These are phyloP conservation scores for Carex myosuroides DNA, from an alignment of 176 grass and related monocot species.

Conservation along the genomic window DNA sequence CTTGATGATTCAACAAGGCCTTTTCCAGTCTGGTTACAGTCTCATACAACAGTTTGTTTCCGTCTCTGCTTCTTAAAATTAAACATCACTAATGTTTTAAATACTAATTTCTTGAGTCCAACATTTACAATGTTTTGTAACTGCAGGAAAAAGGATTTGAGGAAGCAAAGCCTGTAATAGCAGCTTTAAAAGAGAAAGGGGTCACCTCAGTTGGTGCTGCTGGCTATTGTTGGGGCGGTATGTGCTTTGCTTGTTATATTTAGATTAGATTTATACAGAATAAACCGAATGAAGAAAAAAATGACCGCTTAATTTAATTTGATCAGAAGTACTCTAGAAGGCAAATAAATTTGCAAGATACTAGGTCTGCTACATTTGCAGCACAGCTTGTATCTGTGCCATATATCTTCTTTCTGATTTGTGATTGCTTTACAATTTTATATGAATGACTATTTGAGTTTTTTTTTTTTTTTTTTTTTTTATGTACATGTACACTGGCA, in stretches of 20 bases:
- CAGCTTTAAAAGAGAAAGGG: constrained; percentile 62
- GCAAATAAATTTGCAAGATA: neutral
- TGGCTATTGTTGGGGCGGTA: constrained; percentile 95
- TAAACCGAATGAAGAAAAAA: neutral
- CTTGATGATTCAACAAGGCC: constrained; percentile 39
- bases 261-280: neutral
- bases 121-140: neutral
- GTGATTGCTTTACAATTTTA: no score
- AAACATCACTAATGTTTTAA: neutral
- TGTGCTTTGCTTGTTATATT: neutral
- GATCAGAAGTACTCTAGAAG: neutral
- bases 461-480: neutral
- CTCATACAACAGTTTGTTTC: constrained; percentile 41
- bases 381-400: neutral
- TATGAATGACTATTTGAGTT: neutral
- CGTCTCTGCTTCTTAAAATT: neutral
- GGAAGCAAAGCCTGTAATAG: constrained; percentile 67
- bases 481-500: constrained; percentile 20
- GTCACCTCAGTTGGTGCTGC: constrained; percentile 50
- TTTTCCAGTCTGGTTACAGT: constrained; percentile 40
- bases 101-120: neutral
- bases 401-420: neutral
- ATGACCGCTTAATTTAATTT: neutral
- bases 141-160: constrained; percentile 55
- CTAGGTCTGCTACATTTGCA: neutral